phyloP scores from a whole-genome alignment of 805 yeast genomes.

The Saturnispora mendoncae region DNA sequence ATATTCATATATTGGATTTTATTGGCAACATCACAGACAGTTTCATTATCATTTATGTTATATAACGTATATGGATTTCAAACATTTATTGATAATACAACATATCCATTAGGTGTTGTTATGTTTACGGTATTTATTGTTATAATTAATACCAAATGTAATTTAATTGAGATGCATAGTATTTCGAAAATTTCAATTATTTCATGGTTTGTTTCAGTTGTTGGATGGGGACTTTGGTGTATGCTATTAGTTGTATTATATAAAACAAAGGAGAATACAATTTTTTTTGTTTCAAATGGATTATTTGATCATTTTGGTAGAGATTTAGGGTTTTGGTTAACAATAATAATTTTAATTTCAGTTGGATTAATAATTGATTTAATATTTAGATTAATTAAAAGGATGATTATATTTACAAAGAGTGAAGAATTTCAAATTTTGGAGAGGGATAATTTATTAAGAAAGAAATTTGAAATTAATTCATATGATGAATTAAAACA shows the following conservation, averaged over 20 bases:
- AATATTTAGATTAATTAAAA: slow-evolving; percentile 46
- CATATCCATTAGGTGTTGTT: slow-evolving; percentile 75
- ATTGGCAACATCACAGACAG: slow-evolving; percentile 64
- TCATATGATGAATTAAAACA: slow-evolving; percentile 68
- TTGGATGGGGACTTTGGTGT: slow-evolving; percentile 86
- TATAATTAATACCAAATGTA: slow-evolving; percentile 69
- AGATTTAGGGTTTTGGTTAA: slow-evolving; percentile 84
- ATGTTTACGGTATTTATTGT: slow-evolving; percentile 64
- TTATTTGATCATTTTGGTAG: slow-evolving; percentile 63
- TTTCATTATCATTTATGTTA: slow-evolving; percentile 58
- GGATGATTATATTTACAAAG: slow-evolving; percentile 56
- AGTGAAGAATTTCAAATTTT: slow-evolving; percentile 70
- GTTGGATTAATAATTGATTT: slow-evolving; percentile 64
- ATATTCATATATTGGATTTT: slow-evolving; percentile 73
- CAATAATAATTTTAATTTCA: slow-evolving; percentile 46
- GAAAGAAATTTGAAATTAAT: slow-evolving; percentile 61
- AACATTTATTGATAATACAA: slow-evolving; percentile 61
- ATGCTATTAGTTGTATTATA: slow-evolving; percentile 66
- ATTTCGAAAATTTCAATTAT: slow-evolving; percentile 60
- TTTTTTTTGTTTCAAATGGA: slow-evolving; percentile 66
- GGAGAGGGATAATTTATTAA: slow-evolving; percentile 60
- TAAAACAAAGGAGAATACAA: slow-evolving; percentile 40
- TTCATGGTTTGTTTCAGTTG: slow-evolving; percentile 59
- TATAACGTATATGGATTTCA: slow-evolving; percentile 63
- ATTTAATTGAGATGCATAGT: slow-evolving; percentile 71